Base-by-base conservation (phyloP, 495 filamentous ascomycete species). In the Penicillium herquei region DNA sequence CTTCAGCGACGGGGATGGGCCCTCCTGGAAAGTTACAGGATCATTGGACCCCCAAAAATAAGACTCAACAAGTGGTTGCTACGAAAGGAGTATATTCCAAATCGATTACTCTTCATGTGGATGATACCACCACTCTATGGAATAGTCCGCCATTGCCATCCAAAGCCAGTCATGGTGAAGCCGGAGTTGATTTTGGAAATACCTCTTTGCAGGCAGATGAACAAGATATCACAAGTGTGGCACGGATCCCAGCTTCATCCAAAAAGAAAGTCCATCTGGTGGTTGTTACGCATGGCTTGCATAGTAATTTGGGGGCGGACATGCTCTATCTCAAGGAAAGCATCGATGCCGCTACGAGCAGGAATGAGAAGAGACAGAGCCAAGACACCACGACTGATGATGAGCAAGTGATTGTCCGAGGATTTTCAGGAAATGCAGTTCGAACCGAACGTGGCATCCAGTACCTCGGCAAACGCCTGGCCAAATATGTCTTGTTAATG, bases 261-360 rank as follows among this genome's bases (percentile, higher is more conserved):
- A 73, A 64, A 62, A 93, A 89, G 73, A 91, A 85, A 61, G 75
- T 98, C 0, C 94, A 98, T 64, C 76, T 98, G 54, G 94, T 98
- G 8, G 79, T 98, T 7, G 67, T 98, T 51, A 98, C 94, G 0
- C 94, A 98, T 77, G 94, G 94, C 1, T 70, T 98, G 57, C 94
- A 98, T 69, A 95, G 92, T 71, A 98, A 98, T 71, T 80, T 96
- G n/a, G 91, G 95, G 2, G 85, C 91, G 39, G 94, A 98, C 73
- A 96, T 98, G 95, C 77, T 98, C 30, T 98, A 89, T 67, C 70
- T 98, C 62, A 98, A 98, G 65, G 94, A 98, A 69, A 92, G 90
- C 61, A 97, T 98, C 50, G 95, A 98, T 70, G 84, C 86, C 33
- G 84, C 90, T 26, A 85, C 85, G 2, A 87, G 77, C 57, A 84